phyloP scores from a whole-genome alignment of 805 yeast genomes.

The Alloascoidea hylecoeti region DNA sequence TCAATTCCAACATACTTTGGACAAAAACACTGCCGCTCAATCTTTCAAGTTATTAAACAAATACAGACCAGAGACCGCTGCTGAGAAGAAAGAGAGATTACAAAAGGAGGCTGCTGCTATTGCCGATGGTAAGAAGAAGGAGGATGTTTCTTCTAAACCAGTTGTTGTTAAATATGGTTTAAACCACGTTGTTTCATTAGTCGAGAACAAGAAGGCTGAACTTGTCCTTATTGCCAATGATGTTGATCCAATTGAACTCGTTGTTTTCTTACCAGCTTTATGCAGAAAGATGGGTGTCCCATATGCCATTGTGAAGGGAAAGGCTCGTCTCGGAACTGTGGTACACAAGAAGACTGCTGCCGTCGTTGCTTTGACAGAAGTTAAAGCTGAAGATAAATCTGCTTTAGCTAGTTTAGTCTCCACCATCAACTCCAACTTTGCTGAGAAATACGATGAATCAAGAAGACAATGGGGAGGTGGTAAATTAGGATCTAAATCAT shows the following conservation, averaged over 20 bases:
- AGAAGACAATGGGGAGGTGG: conserved; percentile 99
- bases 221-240: conserved; percentile 96
- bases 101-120: conserved; percentile 98
- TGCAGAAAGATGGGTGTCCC: conserved; percentile 99
- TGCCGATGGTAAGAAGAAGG: conserved; percentile 95
- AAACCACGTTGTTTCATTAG: conserved; percentile 94
- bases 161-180: conserved; percentile 95
- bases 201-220: conserved; percentile 98
- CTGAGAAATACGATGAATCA: conserved; percentile 86
- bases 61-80: conserved; percentile 96
- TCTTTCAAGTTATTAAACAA: conserved; percentile 95
- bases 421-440: conserved; percentile 86
- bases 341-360: conserved; percentile 97
- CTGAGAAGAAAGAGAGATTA: conserved; percentile 98
- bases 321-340: conserved; percentile 95
- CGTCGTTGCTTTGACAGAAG: conserved; percentile 95
- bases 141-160: conserved; percentile 95
- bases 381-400: conserved; percentile 86
- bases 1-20: conserved; percentile 91
- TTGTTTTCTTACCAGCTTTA: conserved; percentile 93
- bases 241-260: conserved; percentile 98
- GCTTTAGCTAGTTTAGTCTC: conserved; percentile 87
- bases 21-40: conserved; percentile 98
- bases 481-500: conserved; percentile 89
- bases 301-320: conserved; percentile 96